Evolutionary conservation across 805 yeast species (phyloP), one percentile per base, ranked within the genome.

Genomic region (Dipodascopsis uninucleata): DNA sequence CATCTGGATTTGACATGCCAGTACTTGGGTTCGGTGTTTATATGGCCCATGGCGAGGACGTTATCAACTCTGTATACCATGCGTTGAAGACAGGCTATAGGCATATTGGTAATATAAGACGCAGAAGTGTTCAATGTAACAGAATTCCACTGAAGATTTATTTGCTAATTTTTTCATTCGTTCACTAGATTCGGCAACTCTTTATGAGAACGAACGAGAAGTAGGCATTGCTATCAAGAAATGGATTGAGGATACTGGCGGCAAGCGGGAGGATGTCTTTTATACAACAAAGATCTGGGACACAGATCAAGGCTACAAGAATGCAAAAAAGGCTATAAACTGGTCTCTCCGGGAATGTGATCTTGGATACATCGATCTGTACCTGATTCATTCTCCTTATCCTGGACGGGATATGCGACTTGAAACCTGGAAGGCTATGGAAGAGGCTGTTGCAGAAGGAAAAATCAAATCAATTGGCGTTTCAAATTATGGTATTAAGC

Each of bases 61-160:
- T 84, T 52, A 81, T 87, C 24, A 78, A 76, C 41, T 78, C 80
- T 52, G 78, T 85, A 48, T 85, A 83, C 74, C 78, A 84, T 36
- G 96, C 96, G 58, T 82, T 86, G 62, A 82, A 84, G 61, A 69
- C 75, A 26, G 96, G 96, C 9, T 87, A 87, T 74, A 76, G 96
- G 61, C 68, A 77, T 50, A 75, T 81, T 55, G 86, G 46, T 42
- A 28, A 12, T 44, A 8, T 8, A n/a, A n/a, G n/a, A n/a, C n/a
- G n/a, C n/a, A n/a, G n/a, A n/a, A n/a, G n/a, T 33, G 3, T 3
- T 5, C 5, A 17, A 17, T 33, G 3, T 14, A 33, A 17, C 22
- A 17, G 3, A 17, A 14, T 17, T 16, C 5, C 16, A 3, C n/a
- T 5, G 16, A 14, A 20, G 16, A 14, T 17, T 14, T 3, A 33